These are phyloP conservation scores for Lipomyces starkeyi DNA, from an alignment of 805 yeast genomes.

Conservation along the genomic window DNA sequence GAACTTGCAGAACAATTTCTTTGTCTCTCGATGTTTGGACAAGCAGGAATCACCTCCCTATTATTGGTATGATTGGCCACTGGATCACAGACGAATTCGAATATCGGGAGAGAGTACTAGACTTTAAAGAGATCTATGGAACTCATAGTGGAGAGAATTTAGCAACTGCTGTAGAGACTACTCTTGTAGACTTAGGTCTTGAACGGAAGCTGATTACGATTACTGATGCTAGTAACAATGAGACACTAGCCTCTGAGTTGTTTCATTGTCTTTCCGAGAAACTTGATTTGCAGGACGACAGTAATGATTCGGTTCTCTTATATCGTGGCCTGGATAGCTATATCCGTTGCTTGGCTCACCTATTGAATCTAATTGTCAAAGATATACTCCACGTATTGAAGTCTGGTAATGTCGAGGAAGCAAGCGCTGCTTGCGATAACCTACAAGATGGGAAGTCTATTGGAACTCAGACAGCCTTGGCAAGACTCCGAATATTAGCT, in stretches of 20 bases:
- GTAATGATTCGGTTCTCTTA: constrained; percentile 1
- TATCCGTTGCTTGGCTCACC: too few species aligned
- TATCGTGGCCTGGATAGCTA: constrained; percentile 5
- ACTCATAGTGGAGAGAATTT: constrained; percentile 5
- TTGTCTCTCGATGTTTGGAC: constrained; percentile 13
- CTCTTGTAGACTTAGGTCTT: neutral
- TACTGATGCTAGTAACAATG: neutral
- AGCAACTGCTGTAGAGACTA: constrained; percentile 1
- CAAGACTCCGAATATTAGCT: constrained; percentile 3
- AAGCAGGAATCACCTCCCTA: neutral
- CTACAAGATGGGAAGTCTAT: too few species aligned
- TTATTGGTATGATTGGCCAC: neutral
- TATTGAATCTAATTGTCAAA: too few species aligned
- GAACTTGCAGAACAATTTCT: constrained; percentile 7
- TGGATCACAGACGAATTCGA: constrained; percentile 6
- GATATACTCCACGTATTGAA: too few species aligned
- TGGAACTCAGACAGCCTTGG: neutral
- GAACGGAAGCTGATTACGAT: constrained; percentile 3
- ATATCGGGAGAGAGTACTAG: constrained; percentile 1
- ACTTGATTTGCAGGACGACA: neutral
- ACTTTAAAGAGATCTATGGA: constrained; percentile 10
- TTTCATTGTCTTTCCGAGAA: neutral
- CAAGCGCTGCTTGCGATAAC: too few species aligned
- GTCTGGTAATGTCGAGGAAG: too few species aligned
- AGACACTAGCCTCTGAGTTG: constrained; percentile 3